Percentiles rank a stretch among this genome's conserved stretches.
phyloP scores from a whole-genome alignment of 148 eudicot genomes.

The Chenopodium suecicum region DNA sequence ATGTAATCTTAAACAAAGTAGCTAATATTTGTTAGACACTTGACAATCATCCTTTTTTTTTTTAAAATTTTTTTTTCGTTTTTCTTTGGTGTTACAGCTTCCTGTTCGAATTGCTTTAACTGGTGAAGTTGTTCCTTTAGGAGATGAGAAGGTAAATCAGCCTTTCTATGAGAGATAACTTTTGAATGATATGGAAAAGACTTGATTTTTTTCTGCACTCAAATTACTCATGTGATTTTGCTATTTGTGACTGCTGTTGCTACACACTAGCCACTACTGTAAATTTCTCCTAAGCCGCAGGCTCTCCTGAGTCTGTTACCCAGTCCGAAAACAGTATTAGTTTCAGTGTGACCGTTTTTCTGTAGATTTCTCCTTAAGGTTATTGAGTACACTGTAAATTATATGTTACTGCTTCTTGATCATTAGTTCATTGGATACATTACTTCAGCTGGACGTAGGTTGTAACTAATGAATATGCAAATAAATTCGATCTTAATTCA shows the following conservation, averaged over 20 bases:
- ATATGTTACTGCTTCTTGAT: neutral
- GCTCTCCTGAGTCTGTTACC: too few species aligned
- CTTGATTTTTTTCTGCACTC: neutral
- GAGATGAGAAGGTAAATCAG: slow-evolving; percentile 64
- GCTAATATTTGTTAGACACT: neutral
- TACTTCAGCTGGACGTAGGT: neutral
- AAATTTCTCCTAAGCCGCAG: neutral
- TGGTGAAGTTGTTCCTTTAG: slow-evolving; percentile 63
- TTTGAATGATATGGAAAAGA: neutral
- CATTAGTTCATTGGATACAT: neutral
- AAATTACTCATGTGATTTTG: neutral
- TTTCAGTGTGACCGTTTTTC: neutral
- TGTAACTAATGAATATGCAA: neutral
- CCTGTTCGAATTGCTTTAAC: slow-evolving; percentile 76
- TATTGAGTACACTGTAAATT: neutral
- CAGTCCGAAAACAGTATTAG: neutral
- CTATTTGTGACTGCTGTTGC: neutral
- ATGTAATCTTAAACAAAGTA: neutral
- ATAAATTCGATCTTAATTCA: neutral
- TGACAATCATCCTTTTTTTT: neutral
- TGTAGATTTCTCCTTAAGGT: neutral
- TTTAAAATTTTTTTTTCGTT: too few species aligned
- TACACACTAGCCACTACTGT: neutral
- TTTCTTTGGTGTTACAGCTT: slow-evolving; percentile 41
- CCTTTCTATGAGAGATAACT: neutral